Percentiles rank a stretch among this genome's conserved stretches.
These are phyloP conservation scores for Phanerochaete carnosa DNA, from an alignment of 768 basidiomycete species.

Conservation along the genomic window DNA sequence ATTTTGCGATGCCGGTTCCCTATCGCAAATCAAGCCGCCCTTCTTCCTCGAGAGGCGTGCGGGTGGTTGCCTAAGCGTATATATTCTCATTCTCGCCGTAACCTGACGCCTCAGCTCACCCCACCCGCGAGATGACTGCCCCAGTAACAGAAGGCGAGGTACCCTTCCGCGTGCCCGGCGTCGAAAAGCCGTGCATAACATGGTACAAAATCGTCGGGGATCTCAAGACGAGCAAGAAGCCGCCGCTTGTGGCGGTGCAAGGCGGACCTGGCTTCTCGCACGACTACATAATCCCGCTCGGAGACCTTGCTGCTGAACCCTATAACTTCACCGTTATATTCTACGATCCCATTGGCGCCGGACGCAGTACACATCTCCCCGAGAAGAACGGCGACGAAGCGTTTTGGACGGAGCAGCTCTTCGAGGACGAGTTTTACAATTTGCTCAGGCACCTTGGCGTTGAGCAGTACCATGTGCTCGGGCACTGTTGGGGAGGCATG, in stretches of 20 bases:
- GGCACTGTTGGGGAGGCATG: constrained; percentile 61
- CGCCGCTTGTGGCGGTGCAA: constrained; percentile 41
- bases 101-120: background rate
- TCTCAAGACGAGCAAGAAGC: constrained; percentile 24
- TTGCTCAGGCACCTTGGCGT: constrained; percentile 41
- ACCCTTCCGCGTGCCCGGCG: constrained; percentile 15
- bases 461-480: constrained; percentile 40
- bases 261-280: constrained; percentile 45
- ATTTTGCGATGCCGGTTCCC: too few relatives aligned
- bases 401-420: constrained; percentile 48
- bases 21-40: too few relatives aligned
- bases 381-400: constrained; percentile 26
- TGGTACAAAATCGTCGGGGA: constrained; percentile 44
- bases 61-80: too few relatives aligned
- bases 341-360: constrained; percentile 50
- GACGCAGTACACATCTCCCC: constrained; percentile 40
- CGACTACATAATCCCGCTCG: constrained; percentile 37
- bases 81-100: too few relatives aligned
- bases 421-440: constrained; percentile 52
- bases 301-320: constrained; percentile 25
- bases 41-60: too few relatives aligned
- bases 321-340: constrained; percentile 40
- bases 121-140: background rate
- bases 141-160: background rate
- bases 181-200: constrained; percentile 34